These are phyloP conservation scores for Torrubiellomyces zombiae DNA, from an alignment of 2,329 filamentous ascomycete species.

Conservation along the genomic window DNA sequence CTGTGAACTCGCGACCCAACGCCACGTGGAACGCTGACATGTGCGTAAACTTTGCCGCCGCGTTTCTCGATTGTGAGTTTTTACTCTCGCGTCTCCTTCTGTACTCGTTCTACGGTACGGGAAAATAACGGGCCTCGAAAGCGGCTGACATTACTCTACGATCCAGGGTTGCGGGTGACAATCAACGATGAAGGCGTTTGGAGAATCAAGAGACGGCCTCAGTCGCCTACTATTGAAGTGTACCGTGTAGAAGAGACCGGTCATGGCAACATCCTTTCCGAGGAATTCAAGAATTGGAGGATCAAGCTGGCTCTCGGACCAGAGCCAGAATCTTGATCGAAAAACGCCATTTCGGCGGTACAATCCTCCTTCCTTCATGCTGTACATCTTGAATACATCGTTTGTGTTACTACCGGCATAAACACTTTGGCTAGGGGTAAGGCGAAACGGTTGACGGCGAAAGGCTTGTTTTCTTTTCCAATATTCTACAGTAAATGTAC, in stretches of 20 bases:
- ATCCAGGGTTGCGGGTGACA: slow-evolving; percentile 42
- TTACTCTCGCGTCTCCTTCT: slow-evolving; percentile 1
- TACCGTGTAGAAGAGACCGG: slow-evolving; percentile 58
- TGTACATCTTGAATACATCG: no score
- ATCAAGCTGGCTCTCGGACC: slow-evolving; percentile 32
- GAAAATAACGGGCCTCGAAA: no score
- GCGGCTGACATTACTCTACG: no score
- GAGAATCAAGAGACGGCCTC: slow-evolving; percentile 53
- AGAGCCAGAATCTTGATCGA: slow-evolving; percentile 5
- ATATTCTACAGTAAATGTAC: no score
- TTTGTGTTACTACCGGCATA: no score
- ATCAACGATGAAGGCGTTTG: slow-evolving; percentile 62
- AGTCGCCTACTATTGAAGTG: slow-evolving; percentile 52
- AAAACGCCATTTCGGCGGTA: not conserved
- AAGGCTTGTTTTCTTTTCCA: no score
- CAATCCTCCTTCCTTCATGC: no score
- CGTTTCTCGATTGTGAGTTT: slow-evolving; percentile 57
- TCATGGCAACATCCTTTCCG: slow-evolving; percentile 58
- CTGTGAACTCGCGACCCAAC: slow-evolving; percentile 49
- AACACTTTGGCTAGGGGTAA: no score
- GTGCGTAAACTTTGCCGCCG: slow-evolving; percentile 78
- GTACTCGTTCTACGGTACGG: slow-evolving; percentile 19
- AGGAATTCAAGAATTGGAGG: slow-evolving; percentile 62
- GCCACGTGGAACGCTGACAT: slow-evolving; percentile 78
- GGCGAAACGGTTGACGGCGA: no score